Conservation (phyloP, 495 filamentous ascomycete genomes). For the Penicillium odoratum region DNA sequence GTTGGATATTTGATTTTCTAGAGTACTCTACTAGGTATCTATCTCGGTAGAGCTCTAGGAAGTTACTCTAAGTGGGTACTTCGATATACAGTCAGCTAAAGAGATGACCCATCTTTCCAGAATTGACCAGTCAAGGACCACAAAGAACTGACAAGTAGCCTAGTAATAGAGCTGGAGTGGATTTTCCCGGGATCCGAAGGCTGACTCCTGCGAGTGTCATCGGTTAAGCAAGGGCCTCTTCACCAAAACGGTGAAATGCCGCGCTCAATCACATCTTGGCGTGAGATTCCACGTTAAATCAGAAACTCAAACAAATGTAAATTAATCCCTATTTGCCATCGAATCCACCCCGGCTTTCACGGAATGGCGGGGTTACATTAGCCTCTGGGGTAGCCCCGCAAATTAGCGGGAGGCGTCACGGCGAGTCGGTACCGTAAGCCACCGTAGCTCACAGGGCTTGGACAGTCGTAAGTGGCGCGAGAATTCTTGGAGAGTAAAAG, state of each 20-base stretch:
- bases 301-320: not conserved
- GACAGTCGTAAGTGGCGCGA: not conserved
- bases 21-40: no score
- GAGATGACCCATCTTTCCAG: no score
- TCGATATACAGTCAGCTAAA: no score
- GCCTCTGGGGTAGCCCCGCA: not conserved
- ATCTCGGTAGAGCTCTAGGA: no score
- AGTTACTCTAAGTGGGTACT: no score
- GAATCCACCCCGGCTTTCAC: not conserved
- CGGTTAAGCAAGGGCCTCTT: not conserved
- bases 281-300: not conserved
- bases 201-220: not conserved
- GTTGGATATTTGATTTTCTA: no score
- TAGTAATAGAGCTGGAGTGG: no score
- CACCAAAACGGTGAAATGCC: constrained; percentile 19
- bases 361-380: not conserved
- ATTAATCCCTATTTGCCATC: not conserved
- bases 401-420: constrained; percentile 6
- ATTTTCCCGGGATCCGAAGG: no score
- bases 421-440: not conserved
- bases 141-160: no score
- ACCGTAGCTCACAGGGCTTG: not conserved
- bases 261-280: not conserved
- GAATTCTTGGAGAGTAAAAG: not conserved
- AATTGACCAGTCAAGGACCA: no score